Percentiles rank a stretch among this genome's conserved stretches.
Conservation (phyloP, 768 basidiomycete species). For the Boletales sp. region DNA sequence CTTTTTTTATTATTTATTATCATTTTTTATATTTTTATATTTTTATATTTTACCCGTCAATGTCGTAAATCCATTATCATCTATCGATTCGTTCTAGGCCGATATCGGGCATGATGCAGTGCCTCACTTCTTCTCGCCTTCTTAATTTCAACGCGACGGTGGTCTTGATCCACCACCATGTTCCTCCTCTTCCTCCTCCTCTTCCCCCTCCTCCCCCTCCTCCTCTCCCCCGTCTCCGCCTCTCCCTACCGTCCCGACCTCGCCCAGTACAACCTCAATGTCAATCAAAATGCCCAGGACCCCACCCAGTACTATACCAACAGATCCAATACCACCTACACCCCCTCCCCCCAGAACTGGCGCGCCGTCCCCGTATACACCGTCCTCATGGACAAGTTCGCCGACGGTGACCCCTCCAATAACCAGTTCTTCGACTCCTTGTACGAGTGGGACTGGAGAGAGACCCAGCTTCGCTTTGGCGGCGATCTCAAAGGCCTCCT, state of each 20-base stretch:
- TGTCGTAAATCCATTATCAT: no score
- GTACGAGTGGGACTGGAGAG: slow-evolving; percentile 82
- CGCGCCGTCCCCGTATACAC: slow-evolving; percentile 77
- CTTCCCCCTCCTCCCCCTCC: slow-evolving; percentile 25
- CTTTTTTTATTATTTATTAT: not conserved
- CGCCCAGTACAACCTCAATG: slow-evolving; percentile 72
- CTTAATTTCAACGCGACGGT: no score
- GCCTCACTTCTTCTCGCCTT: no score
- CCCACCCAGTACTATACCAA: slow-evolving; percentile 62
- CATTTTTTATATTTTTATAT: no score
- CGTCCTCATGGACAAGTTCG: slow-evolving; percentile 88
- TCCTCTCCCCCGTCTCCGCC: slow-evolving; percentile 42
- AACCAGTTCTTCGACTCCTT: slow-evolving; percentile 83
- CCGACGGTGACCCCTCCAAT: slow-evolving; percentile 88
- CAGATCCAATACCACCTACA: slow-evolving; percentile 65
- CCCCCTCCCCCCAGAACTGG: slow-evolving; percentile 83
- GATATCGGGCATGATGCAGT: no score
- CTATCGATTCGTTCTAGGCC: no score
- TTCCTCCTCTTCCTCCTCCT: slow-evolving; percentile 16
- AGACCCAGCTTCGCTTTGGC: slow-evolving; percentile 86
- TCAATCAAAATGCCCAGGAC: slow-evolving; percentile 65
- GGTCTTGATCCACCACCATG: not conserved
- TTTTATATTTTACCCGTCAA: no score
- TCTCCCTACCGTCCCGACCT: slow-evolving; percentile 70
- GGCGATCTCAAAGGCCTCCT: slow-evolving; percentile 83